Evolutionary conservation across 305 asterid species (phyloP).

Genomic region (Fraxinus baroniana): DNA sequence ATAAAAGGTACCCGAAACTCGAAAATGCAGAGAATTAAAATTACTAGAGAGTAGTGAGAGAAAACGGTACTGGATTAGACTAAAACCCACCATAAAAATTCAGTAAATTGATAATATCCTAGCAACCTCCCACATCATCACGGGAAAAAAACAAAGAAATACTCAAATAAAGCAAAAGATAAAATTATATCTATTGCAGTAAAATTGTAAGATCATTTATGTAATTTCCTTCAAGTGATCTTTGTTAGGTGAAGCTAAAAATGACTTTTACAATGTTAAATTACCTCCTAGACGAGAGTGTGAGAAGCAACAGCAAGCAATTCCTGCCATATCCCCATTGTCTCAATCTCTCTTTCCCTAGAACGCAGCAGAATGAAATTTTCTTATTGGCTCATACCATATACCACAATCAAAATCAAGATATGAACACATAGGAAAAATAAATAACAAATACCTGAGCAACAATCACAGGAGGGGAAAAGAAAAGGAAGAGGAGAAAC

Average conservation of each 20-base stretch:
- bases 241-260: not conserved
- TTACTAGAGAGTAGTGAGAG: not conserved
- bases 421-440: not conserved
- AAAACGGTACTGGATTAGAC: not conserved
- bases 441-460: slow-evolving; percentile 42
- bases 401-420: slow-evolving; percentile 13
- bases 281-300: slow-evolving; percentile 63
- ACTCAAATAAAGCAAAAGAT: not conserved
- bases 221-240: not conserved
- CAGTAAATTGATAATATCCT: too few species aligned
- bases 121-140: too few species aligned
- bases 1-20: not conserved
- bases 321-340: slow-evolving; percentile 50
- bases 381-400: slow-evolving; percentile 20
- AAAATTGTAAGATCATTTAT: not conserved
- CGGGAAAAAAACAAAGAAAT: too few species aligned
- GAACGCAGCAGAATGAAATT: not conserved
- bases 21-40: not conserved
- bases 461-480: slow-evolving; percentile 30
- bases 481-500: slow-evolving; percentile 30
- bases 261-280: not conserved
- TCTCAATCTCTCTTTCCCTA: slow-evolving; percentile 21
- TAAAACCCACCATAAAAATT: not conserved
- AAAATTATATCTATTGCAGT: not conserved
- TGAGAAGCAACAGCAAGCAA: slow-evolving; percentile 51